Base-by-base conservation (phyloP, 2,329 filamentous ascomycete genomes). In the Aspergillus hiratsukae region DNA sequence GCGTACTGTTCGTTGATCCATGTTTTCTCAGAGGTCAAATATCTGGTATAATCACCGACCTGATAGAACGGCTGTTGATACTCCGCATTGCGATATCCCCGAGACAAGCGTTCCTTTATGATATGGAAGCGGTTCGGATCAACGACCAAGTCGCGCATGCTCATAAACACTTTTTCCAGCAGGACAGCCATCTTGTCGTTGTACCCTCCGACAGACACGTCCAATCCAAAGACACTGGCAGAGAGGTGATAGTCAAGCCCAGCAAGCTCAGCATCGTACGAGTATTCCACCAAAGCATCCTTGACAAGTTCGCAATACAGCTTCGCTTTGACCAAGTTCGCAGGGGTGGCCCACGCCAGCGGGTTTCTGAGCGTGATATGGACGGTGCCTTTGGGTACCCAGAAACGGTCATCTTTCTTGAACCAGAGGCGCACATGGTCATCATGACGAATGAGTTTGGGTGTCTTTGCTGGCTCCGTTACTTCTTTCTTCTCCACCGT, bases 341-440 rank as follows among this genome's bases (percentile, higher is more conserved):
- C 86, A 1, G 91, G 89, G 4, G 89, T 91, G 1, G 89, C 83
- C 70, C 86, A 87, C n/a, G 89, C 86, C 48, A 96, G 75, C 0
- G 91, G 89, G 57, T 87, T 96, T 65, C 87, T 85, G 62, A 95
- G 81, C 64, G 87, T 90, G 61, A 96, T 84, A 62, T 91, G 84
- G 19, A 97, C 79, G 57, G 91, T 94, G 3, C 90, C 94, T 73
- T 96, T 96, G 8, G 94, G 94, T 9, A 97, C 94, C 92, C 93
- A 97, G 75, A 97, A 99, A 0, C 87, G 91, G 66, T 99, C 94
- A 67, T 99, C 94, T 76, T 97, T 97, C 80, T 99, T 99, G 80
- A 87, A 97, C 94, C 94, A 99, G 2, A 90, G 88, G 29, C 92
- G 86, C 0, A 90, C 86, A 35, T 86, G 78, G 5, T 87, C 81